These are phyloP conservation scores for Phanerochaete sordida DNA, from an alignment of 768 basidiomycete genomes.

Conservation along the genomic window DNA sequence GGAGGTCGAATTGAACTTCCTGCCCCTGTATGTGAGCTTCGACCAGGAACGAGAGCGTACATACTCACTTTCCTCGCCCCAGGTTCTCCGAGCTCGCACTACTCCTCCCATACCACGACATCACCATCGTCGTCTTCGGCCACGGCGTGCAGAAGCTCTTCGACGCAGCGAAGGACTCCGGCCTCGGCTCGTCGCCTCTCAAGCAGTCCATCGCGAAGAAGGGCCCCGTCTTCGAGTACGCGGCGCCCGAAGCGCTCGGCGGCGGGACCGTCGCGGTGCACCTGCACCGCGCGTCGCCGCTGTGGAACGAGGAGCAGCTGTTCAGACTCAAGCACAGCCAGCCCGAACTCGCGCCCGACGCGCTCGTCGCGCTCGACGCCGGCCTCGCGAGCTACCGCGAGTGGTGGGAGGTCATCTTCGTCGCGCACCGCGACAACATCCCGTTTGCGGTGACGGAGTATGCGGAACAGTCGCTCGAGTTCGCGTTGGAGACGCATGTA, in stretches of 20 bases:
- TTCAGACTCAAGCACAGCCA: conserved; percentile 15
- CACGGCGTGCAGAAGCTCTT: conserved; percentile 27
- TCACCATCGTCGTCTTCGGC: conserved; percentile 41
- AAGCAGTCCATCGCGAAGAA: conserved; percentile 18
- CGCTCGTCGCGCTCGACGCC: conserved; percentile 39
- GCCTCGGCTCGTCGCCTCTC: conserved; percentile 26
- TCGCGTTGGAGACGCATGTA: neutral
- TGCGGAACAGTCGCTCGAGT: conserved; percentile 9
- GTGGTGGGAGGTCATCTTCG: conserved; percentile 33
- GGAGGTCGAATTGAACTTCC: conserved; percentile 36
- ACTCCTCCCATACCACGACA: conserved; percentile 40
- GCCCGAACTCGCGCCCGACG: conserved; percentile 31
- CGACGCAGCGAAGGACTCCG: conserved; percentile 27
- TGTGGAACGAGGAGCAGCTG: conserved; percentile 3
- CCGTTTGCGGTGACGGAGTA: conserved; percentile 16
- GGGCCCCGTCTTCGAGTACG: conserved; percentile 31
- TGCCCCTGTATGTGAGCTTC: conserved; percentile 34
- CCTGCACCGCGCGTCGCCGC: conserved; percentile 27
- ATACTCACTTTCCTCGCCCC: neutral
- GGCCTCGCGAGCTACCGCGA: conserved; percentile 33
- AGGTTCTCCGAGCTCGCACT: conserved; percentile 47
- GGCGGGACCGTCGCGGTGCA: conserved; percentile 34
- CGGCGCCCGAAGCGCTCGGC: conserved; percentile 34
- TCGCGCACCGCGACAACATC: neutral
- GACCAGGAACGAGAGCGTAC: neutral